Evolutionary conservation across 179 eudicot genomes (phyloP).

Genomic region (Beta lomatogona): DNA sequence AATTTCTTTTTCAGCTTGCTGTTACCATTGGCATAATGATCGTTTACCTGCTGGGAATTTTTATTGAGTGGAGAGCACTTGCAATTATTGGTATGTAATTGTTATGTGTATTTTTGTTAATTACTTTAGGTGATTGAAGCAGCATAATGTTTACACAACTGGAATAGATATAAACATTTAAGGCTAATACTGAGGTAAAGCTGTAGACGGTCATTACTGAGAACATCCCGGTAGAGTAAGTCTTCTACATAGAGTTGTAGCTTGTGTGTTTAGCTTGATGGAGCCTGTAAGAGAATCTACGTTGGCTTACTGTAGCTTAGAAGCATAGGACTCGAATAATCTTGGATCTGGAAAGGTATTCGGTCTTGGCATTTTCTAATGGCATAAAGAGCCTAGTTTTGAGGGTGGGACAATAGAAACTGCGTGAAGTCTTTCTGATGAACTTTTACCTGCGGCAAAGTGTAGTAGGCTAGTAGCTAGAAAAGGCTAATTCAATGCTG

Average conservation of each 20-base stretch:
- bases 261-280: background rate
- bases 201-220: background rate
- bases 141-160: background rate
- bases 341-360: conserved; percentile 2
- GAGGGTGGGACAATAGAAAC: background rate
- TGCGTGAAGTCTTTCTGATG: background rate
- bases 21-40: conserved; percentile 94
- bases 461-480: background rate
- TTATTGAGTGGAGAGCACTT: conserved; percentile 76
- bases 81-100: conserved; percentile 72
- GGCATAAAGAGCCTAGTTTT: background rate
- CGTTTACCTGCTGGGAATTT: conserved; percentile 84
- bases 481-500: no score
- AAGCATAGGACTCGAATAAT: background rate
- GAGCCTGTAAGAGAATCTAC: background rate
- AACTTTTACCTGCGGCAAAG: background rate
- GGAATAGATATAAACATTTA: background rate
- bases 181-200: background rate
- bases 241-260: background rate
- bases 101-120: background rate
- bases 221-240: background rate
- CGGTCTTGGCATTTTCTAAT: background rate
- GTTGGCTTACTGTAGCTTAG: background rate
- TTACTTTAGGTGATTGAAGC: background rate
- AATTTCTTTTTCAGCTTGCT: conserved; percentile 60